Percentiles rank a stretch among this genome's conserved stretches.
Conservation (phyloP, 2,329 filamentous ascomycete genomes). For the Aspergillus ruber region DNA sequence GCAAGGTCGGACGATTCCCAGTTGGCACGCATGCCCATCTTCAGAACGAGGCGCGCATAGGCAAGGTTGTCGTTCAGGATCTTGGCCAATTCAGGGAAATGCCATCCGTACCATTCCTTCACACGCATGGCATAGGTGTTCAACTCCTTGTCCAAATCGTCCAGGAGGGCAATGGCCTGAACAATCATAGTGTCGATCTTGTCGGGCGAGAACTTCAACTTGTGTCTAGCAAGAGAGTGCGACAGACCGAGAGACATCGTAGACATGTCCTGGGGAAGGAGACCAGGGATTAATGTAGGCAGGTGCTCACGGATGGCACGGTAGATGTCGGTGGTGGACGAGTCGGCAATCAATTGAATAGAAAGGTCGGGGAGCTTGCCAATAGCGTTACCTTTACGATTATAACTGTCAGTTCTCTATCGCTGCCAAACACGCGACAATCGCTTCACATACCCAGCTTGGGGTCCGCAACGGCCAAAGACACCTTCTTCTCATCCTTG, state of each 20-base stretch:
- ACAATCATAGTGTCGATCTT: slow-evolving; percentile 99
- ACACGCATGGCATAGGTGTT: slow-evolving; percentile 99
- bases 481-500: slow-evolving; percentile 96
- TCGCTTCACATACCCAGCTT: slow-evolving; percentile 58
- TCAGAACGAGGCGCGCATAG: slow-evolving; percentile 80
- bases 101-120: slow-evolving; percentile 99
- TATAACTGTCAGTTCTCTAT: neutral
- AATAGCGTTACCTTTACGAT: slow-evolving; percentile 64
- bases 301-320: slow-evolving; percentile 90
- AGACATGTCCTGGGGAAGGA: slow-evolving; percentile 76
- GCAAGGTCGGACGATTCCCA: slow-evolving; percentile 70
- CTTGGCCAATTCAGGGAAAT: slow-evolving; percentile 96
- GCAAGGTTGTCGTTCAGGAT: slow-evolving; percentile 96
- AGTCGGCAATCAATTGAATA: slow-evolving; percentile 76
- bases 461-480: slow-evolving; percentile 85
- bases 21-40: slow-evolving; percentile 82
- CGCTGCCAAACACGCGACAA: neutral
- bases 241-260: slow-evolving; percentile 95
- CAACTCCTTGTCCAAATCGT: slow-evolving; percentile 96
- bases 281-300: slow-evolving; percentile 80
- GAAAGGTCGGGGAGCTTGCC: slow-evolving; percentile 84
- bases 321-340: slow-evolving; percentile 79
- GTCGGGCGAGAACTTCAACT: slow-evolving; percentile 96
- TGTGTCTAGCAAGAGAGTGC: slow-evolving; percentile 93
- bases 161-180: slow-evolving; percentile 86